Percentiles rank a stretch among this genome's conserved stretches.
Evolutionary conservation across 257 asterid species (phyloP).

Genomic region (Capsicum chinense): DNA sequence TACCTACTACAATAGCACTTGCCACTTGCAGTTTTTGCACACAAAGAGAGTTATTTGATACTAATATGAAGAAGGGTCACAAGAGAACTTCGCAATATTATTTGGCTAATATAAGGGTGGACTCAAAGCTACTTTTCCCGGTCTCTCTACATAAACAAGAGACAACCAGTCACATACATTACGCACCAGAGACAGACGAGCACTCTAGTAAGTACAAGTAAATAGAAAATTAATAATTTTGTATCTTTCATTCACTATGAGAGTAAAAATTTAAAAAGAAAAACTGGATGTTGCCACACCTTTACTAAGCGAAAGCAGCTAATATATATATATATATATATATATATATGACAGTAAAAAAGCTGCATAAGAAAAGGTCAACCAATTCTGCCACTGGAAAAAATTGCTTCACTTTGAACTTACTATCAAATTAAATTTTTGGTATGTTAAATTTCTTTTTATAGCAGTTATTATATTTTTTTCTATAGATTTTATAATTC

Average conservation of each 20-base stretch:
- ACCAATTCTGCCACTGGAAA: not conserved
- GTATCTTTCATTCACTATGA: not conserved
- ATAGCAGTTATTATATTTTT: too few relatives aligned
- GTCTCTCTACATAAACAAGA: too few relatives aligned
- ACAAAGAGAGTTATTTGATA: conserved; percentile 5
- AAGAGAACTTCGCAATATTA: too few relatives aligned
- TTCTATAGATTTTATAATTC: too few relatives aligned
- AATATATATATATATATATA: not conserved
- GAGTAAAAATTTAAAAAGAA: not conserved
- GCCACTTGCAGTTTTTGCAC: not conserved
- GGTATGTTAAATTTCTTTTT: too few relatives aligned
- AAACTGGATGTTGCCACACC: conserved; percentile 16
- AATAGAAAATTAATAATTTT: not conserved
- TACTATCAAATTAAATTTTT: not conserved
- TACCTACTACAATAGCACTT: not conserved
- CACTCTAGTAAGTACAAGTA: not conserved
- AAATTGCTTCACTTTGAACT: not conserved
- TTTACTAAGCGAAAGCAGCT: not conserved
- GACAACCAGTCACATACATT: too few relatives aligned
- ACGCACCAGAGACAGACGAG: not conserved
- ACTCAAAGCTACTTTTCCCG: too few relatives aligned
- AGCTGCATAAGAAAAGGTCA: not conserved
- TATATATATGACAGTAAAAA: not conserved
- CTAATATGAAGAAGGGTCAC: not conserved
- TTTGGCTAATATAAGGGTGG: too few relatives aligned